phyloP scores from a whole-genome alignment of 495 filamentous ascomycete genomes.

The Podospora pseudocomata region DNA sequence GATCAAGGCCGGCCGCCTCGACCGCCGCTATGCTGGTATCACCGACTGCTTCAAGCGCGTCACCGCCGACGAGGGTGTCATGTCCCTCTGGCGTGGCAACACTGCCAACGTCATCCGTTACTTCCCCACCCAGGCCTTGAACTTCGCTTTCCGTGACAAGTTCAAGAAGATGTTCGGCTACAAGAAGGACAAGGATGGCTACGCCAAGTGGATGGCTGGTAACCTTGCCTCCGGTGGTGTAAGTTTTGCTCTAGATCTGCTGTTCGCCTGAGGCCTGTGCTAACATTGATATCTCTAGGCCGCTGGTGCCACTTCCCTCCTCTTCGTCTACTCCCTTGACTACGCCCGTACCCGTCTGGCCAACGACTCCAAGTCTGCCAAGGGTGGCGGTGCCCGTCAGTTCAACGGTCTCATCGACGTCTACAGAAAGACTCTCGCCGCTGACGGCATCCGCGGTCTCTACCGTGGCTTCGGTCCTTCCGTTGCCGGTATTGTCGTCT shows the following conservation, averaged over 20 bases:
- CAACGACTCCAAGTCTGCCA: slow-evolving; percentile 98
- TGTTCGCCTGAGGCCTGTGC: neutral
- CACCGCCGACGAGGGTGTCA: slow-evolving; percentile 70
- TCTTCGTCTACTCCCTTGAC: slow-evolving; percentile 99
- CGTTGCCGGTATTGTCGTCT: slow-evolving; percentile 96
- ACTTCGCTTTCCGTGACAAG: slow-evolving; percentile 99
- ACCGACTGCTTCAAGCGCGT: slow-evolving; percentile 91
- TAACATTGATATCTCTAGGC: slow-evolving; percentile 49
- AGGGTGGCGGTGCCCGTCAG: slow-evolving; percentile 95
- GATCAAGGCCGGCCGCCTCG: slow-evolving; percentile 96
- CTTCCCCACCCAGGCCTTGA: slow-evolving; percentile 99
- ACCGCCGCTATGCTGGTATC: slow-evolving; percentile 95
- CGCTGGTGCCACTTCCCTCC: slow-evolving; percentile 98
- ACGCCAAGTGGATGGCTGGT: slow-evolving; percentile 98
- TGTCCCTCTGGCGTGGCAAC: slow-evolving; percentile 98
- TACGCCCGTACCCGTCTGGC: slow-evolving; percentile 99
- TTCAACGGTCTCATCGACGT: slow-evolving; percentile 99
- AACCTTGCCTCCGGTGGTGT: slow-evolving; percentile 99
- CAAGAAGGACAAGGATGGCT: slow-evolving; percentile 99
- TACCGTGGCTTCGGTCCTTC: slow-evolving; percentile 99
- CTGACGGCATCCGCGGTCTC: slow-evolving; percentile 97
- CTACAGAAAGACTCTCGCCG: slow-evolving; percentile 99
- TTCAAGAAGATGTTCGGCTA: slow-evolving; percentile 99
- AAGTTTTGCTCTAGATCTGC: slow-evolving; percentile 49
- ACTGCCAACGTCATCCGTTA: slow-evolving; percentile 99